phyloP scores from a whole-genome alignment of 2,329 filamentous ascomycete genomes.

The Colletotrichum scovillei region DNA sequence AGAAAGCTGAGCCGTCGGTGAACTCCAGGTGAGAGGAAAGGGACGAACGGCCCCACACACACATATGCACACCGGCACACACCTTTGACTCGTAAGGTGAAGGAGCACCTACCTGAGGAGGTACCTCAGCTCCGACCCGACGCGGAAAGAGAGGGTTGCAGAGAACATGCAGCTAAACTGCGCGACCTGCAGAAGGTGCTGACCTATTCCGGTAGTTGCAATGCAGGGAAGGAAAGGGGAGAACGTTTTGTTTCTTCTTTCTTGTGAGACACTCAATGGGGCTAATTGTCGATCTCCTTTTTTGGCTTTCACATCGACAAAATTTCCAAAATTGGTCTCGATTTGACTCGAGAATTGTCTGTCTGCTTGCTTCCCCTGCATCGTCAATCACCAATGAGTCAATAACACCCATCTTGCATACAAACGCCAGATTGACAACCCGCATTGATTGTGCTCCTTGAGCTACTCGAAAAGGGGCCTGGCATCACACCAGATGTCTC shows the following conservation, averaged over 20 bases:
- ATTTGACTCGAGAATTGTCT: background rate
- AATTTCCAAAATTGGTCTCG: no score
- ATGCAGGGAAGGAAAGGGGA: background rate
- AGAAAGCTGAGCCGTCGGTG: background rate
- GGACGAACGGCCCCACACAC: background rate
- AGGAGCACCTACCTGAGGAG: no score
- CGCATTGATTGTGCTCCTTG: background rate
- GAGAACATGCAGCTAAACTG: background rate
- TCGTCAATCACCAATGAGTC: background rate
- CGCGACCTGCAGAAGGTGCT: background rate
- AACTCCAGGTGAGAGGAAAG: background rate
- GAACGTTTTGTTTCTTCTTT: background rate
- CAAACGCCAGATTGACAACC: background rate
- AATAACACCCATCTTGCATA: no score
- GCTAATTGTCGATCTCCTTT: background rate
- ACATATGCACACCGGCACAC: background rate
- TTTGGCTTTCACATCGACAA: background rate
- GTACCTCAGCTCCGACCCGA: background rate
- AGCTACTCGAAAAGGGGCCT: background rate
- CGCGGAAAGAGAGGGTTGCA: background rate
- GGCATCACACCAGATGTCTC: background rate
- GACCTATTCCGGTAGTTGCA: slow-evolving; percentile 8
- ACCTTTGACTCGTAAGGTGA: background rate
- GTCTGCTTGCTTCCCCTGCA: background rate
- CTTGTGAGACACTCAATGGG: background rate